Evolutionary conservation across 1,139 yeast species (phyloP).

Genomic region (Geotrichum citri-aurantii): DNA sequence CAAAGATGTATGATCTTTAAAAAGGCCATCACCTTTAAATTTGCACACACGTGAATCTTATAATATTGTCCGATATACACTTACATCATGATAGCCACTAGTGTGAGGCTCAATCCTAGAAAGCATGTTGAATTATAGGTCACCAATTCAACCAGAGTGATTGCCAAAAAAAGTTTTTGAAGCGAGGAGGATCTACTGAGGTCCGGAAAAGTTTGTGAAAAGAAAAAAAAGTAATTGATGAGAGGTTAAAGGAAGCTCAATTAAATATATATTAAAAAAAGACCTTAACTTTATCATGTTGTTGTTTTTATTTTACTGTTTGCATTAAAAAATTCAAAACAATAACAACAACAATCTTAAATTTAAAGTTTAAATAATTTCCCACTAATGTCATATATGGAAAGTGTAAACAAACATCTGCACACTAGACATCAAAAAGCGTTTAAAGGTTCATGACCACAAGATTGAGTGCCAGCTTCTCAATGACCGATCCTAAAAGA

Average conservation of each 20-base stretch:
- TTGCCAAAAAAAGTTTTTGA: background rate
- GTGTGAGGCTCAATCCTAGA: background rate
- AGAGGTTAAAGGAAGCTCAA: too few species aligned
- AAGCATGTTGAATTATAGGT: background rate
- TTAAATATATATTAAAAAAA: too few species aligned
- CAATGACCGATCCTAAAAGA: constrained; percentile 20
- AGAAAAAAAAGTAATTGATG: too few species aligned
- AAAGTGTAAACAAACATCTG: background rate
- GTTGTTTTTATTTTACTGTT: background rate
- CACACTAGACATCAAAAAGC: background rate
- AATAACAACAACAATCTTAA: background rate
- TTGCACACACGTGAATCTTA: background rate
- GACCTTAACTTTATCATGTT: too few species aligned
- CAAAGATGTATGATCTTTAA: too few species aligned
- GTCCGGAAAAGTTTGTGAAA: background rate
- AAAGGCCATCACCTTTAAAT: too few species aligned
- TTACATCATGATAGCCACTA: background rate
- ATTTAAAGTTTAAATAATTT: background rate
- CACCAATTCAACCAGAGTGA: background rate
- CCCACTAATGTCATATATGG: background rate
- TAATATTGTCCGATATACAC: background rate
- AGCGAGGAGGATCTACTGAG: too few species aligned
- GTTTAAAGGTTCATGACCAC: background rate
- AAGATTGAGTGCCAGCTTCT: background rate
- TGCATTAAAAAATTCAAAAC: background rate